phyloP scores from a whole-genome alignment of 1,284 basidiomycete species.

The Rhodofomes roseus region DNA sequence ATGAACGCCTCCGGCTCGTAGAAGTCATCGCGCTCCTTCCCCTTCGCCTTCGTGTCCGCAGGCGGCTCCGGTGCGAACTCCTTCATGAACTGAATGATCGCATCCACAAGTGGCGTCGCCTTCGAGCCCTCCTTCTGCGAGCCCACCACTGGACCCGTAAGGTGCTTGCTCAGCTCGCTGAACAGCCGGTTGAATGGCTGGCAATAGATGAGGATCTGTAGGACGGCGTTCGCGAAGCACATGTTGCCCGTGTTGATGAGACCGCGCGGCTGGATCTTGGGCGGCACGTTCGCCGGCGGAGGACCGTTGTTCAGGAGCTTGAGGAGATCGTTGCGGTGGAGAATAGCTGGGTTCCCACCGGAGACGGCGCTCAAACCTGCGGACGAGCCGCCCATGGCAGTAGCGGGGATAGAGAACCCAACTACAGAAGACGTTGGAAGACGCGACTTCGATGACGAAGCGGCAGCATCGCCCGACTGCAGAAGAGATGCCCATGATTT shows the following conservation, averaged over 20 bases:
- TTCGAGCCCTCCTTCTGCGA: constrained; percentile 35
- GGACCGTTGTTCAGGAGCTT: constrained; percentile 53
- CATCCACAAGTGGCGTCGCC: constrained; percentile 79
- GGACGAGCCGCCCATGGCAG: constrained; percentile 16
- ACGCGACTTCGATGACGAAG: constrained; percentile 35
- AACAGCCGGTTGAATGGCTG: constrained; percentile 84
- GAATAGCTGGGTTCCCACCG: constrained; percentile 28
- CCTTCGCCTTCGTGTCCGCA: constrained; percentile 30
- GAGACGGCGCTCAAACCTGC: constrained; percentile 2
- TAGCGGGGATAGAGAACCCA: constrained; percentile 63
- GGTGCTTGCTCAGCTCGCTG: constrained; percentile 59
- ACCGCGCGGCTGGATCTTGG: constrained; percentile 69
- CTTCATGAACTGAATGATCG: constrained; percentile 77
- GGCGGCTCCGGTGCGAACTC: constrained; percentile 60
- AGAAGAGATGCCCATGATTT: constrained; percentile 81
- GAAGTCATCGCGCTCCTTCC: constrained; percentile 39
- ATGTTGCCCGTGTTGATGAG: constrained; percentile 95
- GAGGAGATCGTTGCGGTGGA: constrained; percentile 52
- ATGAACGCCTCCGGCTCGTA: constrained; percentile 72
- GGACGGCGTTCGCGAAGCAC: constrained; percentile 95
- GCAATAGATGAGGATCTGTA: constrained; percentile 90
- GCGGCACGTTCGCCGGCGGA: constrained; percentile 23
- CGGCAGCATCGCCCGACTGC: constrained; percentile 34
- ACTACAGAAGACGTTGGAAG: constrained; percentile 64
- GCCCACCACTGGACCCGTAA: constrained; percentile 29